Conservation (phyloP, 2,329 filamentous ascomycete species). For the Diaporthe australafricana region DNA sequence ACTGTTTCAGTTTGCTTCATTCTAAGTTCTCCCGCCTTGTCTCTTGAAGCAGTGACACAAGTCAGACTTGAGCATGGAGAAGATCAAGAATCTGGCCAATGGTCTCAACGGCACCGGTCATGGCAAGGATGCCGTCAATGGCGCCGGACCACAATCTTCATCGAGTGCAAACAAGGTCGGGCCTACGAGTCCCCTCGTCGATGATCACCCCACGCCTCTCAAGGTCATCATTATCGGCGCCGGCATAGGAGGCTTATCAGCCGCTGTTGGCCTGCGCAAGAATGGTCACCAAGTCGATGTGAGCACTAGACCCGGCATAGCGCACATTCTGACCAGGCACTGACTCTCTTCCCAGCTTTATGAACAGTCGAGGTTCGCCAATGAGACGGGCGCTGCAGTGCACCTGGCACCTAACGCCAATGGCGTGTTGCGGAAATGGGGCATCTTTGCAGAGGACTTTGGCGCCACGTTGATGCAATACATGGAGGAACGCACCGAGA, state of each 20-base stretch:
- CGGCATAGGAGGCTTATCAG: constrained; percentile 65
- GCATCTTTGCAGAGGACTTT: constrained; percentile 51
- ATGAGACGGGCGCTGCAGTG: constrained; percentile 70
- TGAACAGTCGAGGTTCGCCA: constrained; percentile 67
- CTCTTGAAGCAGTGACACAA: too few relatives aligned
- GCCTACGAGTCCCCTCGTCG: constrained; percentile 23
- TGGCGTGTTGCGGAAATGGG: constrained; percentile 60
- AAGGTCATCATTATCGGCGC: constrained; percentile 48
- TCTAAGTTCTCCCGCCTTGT: background rate
- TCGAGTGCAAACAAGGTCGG: constrained; percentile 28
- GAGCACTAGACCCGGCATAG: constrained; percentile 15
- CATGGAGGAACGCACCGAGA: constrained; percentile 40
- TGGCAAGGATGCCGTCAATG: background rate
- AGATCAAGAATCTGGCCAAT: constrained; percentile 9
- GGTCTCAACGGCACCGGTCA: constrained; percentile 13
- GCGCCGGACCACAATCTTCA: background rate
- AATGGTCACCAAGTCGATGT: constrained; percentile 61
- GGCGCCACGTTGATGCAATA: constrained; percentile 47
- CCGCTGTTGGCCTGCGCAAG: constrained; percentile 64
- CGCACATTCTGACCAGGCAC: background rate
- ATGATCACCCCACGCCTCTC: constrained; percentile 37
- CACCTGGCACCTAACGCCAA: constrained; percentile 72
- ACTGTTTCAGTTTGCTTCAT: background rate
- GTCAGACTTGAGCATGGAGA: background rate
- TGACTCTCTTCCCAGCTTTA: constrained; percentile 53